Evolutionary conservation across 805 yeast genomes (phyloP).

Genomic region (Candida golubevii): DNA sequence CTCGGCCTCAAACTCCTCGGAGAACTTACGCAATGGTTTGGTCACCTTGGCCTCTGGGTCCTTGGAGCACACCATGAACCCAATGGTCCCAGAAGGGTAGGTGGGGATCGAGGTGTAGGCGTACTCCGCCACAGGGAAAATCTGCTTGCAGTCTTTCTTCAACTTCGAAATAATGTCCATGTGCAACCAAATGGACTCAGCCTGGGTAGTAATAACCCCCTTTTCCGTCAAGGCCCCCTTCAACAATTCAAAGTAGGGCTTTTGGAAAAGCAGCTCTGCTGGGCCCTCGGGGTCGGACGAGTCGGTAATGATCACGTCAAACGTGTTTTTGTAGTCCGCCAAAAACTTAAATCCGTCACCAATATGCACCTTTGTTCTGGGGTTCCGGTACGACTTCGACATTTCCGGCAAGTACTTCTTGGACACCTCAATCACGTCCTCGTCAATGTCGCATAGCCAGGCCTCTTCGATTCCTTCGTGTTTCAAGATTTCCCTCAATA

Average conservation of each 20-base stretch:
- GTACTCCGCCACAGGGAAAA: slow-evolving; percentile 89
- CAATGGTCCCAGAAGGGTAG: slow-evolving; percentile 95
- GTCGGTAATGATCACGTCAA: slow-evolving; percentile 94
- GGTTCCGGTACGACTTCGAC: slow-evolving; percentile 80
- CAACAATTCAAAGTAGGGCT: slow-evolving; percentile 82
- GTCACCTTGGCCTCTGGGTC: slow-evolving; percentile 59
- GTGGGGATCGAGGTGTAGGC: slow-evolving; percentile 94
- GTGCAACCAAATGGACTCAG: slow-evolving; percentile 93
- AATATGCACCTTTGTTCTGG: slow-evolving; percentile 84
- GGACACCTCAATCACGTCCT: slow-evolving; percentile 81
- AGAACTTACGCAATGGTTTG: slow-evolving; percentile 63
- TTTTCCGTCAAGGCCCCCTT: slow-evolving; percentile 84
- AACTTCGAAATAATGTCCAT: slow-evolving; percentile 76
- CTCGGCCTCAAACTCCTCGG: slow-evolving; percentile 57
- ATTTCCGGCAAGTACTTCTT: slow-evolving; percentile 84
- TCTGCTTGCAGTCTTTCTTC: slow-evolving; percentile 74
- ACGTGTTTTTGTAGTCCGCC: slow-evolving; percentile 74
- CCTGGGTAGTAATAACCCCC: slow-evolving; percentile 92
- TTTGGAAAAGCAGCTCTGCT: slow-evolving; percentile 89
- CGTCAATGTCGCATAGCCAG: slow-evolving; percentile 91
- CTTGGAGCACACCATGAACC: slow-evolving; percentile 95
- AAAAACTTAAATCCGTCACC: slow-evolving; percentile 98
- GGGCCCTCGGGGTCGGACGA: slow-evolving; percentile 99
- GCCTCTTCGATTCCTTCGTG: slow-evolving; percentile 85
- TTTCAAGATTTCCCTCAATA: slow-evolving; percentile 88